A percentile compares a stretch with the other conserved stretches of the same genome.
These are phyloP conservation scores for Wickerhamiella azyma DNA, from an alignment of 805 yeast species.

Conservation along the genomic window DNA sequence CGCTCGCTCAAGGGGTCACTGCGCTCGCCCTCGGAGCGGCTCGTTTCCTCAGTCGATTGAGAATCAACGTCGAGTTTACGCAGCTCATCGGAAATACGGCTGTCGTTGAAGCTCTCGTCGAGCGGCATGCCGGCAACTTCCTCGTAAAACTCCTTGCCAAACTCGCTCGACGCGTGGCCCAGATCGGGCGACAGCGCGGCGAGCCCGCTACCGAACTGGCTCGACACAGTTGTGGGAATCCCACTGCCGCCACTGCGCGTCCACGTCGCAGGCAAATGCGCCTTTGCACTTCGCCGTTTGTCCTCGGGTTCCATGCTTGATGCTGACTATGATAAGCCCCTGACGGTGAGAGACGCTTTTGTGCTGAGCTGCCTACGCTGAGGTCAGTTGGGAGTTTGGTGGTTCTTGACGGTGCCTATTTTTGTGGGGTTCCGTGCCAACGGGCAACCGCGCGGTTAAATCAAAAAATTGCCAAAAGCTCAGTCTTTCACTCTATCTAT, in stretches of 20 bases:
- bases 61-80: background rate
- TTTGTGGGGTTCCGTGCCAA: too few species aligned
- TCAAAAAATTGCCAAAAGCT: too few species aligned
- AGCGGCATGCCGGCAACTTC: slow-evolving; percentile 5
- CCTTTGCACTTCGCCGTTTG: slow-evolving; percentile 7
- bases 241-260: background rate
- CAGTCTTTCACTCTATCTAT: background rate
- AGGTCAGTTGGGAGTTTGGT: too few species aligned
- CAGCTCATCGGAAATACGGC: slow-evolving; percentile 1
- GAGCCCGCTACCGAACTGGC: background rate
- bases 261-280: slow-evolving; percentile 8
- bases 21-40: background rate
- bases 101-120: background rate
- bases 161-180: background rate
- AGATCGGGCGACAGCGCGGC: slow-evolving; percentile 5
- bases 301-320: slow-evolving; percentile 9
- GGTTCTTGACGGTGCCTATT: too few species aligned
- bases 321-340: background rate
- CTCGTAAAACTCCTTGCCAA: slow-evolving; percentile 2
- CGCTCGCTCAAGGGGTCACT: background rate
- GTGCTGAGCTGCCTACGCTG: too few species aligned
- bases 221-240: background rate
- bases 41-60: background rate
- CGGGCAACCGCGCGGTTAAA: too few species aligned
- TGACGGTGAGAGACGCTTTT: too few species aligned